Base-by-base conservation (phyloP, 768 basidiomycete species). In the Suillus ampliporus region DNA sequence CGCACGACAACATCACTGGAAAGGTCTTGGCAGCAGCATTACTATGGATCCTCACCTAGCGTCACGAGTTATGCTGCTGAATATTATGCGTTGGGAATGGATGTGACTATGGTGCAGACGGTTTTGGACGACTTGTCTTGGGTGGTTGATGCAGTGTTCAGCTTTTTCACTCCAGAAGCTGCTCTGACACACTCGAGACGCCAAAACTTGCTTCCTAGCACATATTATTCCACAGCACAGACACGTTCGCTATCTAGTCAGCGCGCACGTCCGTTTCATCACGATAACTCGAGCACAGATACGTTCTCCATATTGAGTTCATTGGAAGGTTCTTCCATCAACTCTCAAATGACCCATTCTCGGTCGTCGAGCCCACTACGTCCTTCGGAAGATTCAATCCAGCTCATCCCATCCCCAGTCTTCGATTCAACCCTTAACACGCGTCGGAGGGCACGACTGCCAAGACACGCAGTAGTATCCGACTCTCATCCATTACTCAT, bases 231-330 rank as follows among this genome's bases (percentile, higher is more conserved):
- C 23, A 69, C 70, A 17, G 63, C 68, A 10, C 73, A 34, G 58
- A 65, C n/a, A n/a, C n/a, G n/a, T 51, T 41, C 52, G 47, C 48
- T 44, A 26, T 23, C 50, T 35, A 46, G 62, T 46, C 43, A 58
- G 56, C 28, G 66, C 51, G 15, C 26, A 53, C n/a, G 66, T 61
- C 46, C 2, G 58, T 65, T 21, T 17, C 38, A 9, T 57, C 66
- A 66, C 44, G 79, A 66, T n/a, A 67, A 74, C 47, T 59, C 65
- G 26, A 83, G 78, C 61, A 58, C 59, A 0, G 62, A 63, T 40
- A 78, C 78, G 1, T 80, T 82, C 61, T 80, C 84, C 7, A 84
- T 83, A 0, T 51, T 86, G 47, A 86, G 86, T 62, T 83, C 86
- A 4, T 66, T 86, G 2, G 77, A 78, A 1, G 74, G 67, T 0